Conservation (phyloP, 2,329 filamentous ascomycete species). For the Penicillium sp. region DNA sequence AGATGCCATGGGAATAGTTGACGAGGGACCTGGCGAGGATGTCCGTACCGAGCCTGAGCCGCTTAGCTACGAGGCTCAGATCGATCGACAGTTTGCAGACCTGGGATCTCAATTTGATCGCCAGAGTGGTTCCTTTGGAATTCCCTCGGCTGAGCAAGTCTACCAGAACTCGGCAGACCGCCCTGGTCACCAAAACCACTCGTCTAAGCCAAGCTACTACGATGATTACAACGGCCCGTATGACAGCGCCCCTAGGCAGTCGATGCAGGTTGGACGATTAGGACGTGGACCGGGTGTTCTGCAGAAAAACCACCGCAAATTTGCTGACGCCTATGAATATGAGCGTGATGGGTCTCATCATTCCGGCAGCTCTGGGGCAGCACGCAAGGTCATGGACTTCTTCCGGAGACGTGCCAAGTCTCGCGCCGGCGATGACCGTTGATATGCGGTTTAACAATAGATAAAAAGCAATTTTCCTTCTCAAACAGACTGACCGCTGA, state of each 20-base stretch:
- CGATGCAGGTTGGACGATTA: conserved; percentile 39
- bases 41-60: conserved; percentile 25
- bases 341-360: conserved; percentile 60
- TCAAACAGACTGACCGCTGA: not conserved
- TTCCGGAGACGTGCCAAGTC: conserved; percentile 84
- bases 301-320: conserved; percentile 81
- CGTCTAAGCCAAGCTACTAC: conserved; percentile 43
- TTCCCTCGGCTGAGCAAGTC: conserved; percentile 30
- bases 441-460: conserved; percentile 14
- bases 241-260: conserved; percentile 40
- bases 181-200: conserved; percentile 29
- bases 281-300: conserved; percentile 56
- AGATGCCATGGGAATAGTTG: conserved; percentile 28
- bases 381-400: conserved; percentile 96
- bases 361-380: conserved; percentile 79
- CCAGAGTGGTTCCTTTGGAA: conserved; percentile 26
- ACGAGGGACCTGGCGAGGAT: conserved; percentile 29
- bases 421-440: conserved; percentile 51
- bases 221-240: conserved; percentile 46
- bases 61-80: conserved; percentile 39
- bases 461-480: conserved; percentile 1
- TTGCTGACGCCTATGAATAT: conserved; percentile 83
- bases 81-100: conserved; percentile 43
- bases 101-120: conserved; percentile 35
- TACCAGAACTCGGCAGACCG: conserved; percentile 32